These are phyloP conservation scores for Haematococcus lacustris DNA, from an alignment of 139 green algal species.

Conservation along the genomic window DNA sequence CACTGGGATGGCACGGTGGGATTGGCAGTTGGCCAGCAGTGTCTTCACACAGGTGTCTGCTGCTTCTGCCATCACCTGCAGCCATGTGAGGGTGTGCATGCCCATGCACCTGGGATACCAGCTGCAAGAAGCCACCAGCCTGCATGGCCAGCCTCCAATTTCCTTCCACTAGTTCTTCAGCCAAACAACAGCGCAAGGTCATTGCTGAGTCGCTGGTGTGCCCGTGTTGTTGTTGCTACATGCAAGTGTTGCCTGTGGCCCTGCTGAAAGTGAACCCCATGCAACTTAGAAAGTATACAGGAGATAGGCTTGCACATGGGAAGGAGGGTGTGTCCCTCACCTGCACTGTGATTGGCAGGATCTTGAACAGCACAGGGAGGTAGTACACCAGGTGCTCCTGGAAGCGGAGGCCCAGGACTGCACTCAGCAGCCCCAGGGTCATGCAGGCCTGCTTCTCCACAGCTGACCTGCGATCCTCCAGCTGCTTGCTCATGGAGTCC, in stretches of 20 bases:
- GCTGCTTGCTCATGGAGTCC: slow-evolving; percentile 20
- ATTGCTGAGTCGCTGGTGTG: background rate
- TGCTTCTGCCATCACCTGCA: slow-evolving; percentile 64
- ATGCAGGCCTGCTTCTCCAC: slow-evolving; percentile 61
- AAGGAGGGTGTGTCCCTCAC: slow-evolving; percentile 7
- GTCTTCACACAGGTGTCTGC: slow-evolving; percentile 36
- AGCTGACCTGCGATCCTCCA: slow-evolving; percentile 57
- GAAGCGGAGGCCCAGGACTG: slow-evolving; percentile 38
- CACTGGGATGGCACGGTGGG: slow-evolving; percentile 35
- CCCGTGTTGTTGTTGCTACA: background rate
- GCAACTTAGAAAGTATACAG: background rate
- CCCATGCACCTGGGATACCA: background rate
- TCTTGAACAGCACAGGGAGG: slow-evolving; percentile 60
- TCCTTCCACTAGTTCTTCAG: background rate
- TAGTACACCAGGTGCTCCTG: slow-evolving; percentile 42
- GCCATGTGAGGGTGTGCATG: background rate
- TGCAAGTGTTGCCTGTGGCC: background rate
- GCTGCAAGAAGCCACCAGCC: background rate
- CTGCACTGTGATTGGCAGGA: slow-evolving; percentile 72
- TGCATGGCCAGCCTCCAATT: background rate
- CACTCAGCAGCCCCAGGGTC: slow-evolving; percentile 48
- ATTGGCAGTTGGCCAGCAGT: slow-evolving; percentile 51
- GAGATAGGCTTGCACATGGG: background rate
- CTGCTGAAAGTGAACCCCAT: background rate
- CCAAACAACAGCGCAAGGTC: background rate